A percentile compares a stretch with the other conserved stretches of the same genome.
phyloP scores from a whole-genome alignment of 805 yeast genomes.

The Sungouiozyma intestinalis region DNA sequence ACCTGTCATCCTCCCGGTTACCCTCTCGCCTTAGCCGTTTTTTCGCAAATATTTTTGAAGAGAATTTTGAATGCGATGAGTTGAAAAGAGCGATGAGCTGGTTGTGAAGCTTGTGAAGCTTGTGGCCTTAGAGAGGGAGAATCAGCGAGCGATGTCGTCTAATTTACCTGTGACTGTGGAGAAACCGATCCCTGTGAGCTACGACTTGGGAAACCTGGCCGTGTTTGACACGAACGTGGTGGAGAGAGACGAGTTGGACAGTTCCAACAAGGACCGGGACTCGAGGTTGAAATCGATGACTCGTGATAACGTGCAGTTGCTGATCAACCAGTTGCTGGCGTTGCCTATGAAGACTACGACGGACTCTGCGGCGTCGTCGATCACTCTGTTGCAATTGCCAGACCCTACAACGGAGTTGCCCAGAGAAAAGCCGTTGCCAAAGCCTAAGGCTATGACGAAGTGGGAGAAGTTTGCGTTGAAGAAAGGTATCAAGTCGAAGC shows the following conservation, averaged over 20 bases:
- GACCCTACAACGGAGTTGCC: slow-evolving; percentile 75
- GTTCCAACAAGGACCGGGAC: slow-evolving; percentile 49
- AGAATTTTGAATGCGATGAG: too few relatives aligned
- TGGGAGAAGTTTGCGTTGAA: slow-evolving; percentile 96
- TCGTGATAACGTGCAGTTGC: slow-evolving; percentile 86
- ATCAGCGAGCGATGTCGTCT: slow-evolving; percentile 6
- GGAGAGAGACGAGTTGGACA: slow-evolving; percentile 46
- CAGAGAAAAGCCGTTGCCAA: slow-evolving; percentile 92
- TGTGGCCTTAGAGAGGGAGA: too few relatives aligned
- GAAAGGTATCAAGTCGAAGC: slow-evolving; percentile 89
- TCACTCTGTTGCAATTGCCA: slow-evolving; percentile 79
- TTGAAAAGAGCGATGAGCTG: background rate
- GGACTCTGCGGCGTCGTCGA: slow-evolving; percentile 45
- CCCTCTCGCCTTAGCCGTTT: too few relatives aligned
- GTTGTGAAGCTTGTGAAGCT: too few relatives aligned
- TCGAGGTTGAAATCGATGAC: slow-evolving; percentile 52
- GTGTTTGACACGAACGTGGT: slow-evolving; percentile 85
- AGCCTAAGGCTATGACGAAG: slow-evolving; percentile 81
- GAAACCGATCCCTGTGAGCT: slow-evolving; percentile 79
- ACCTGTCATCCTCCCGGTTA: too few relatives aligned
- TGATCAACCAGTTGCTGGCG: slow-evolving; percentile 82
- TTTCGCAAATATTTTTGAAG: too few relatives aligned
- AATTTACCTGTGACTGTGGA: slow-evolving; percentile 69
- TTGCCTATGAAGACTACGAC: slow-evolving; percentile 84
- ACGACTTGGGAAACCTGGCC: slow-evolving; percentile 84